Evolutionary conservation across 768 basidiomycete species (phyloP).

Genomic region (Pleurotus tuoliensis): DNA sequence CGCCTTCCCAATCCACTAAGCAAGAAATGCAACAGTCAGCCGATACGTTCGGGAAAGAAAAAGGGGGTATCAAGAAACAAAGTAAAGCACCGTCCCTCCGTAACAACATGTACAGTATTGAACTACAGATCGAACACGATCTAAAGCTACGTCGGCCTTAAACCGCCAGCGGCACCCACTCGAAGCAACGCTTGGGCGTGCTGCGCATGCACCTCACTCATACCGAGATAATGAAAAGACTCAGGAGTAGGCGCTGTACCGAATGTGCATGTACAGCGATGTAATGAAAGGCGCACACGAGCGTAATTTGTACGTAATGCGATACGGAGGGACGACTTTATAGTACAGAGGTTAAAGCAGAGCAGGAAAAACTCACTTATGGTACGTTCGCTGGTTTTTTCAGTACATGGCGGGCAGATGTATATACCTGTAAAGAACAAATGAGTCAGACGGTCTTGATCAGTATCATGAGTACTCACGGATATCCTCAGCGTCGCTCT

Average conservation of each 20-base stretch:
- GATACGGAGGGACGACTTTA: not conserved
- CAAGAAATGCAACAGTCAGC: conserved; percentile 20
- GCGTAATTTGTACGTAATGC: conserved; percentile 14
- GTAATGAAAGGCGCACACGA: conserved; percentile 13
- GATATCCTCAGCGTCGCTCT: conserved; percentile 71
- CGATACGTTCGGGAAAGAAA: not conserved
- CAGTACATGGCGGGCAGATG: conserved; percentile 48
- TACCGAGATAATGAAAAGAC: conserved; percentile 28
- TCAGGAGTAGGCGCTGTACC: conserved; percentile 14
- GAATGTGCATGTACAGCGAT: conserved; percentile 14
- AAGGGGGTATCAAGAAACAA: too few relatives aligned
- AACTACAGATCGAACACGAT: conserved; percentile 7
- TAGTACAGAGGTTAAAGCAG: not conserved
- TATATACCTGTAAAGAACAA: conserved; percentile 49
- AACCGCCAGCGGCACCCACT: not conserved
- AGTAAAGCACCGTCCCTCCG: too few relatives aligned
- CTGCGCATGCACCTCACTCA: conserved; percentile 23
- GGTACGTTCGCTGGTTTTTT: conserved; percentile 59
- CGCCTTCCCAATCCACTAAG: conserved; percentile 73
- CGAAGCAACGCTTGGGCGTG: not conserved
- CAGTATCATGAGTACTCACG: conserved; percentile 41
- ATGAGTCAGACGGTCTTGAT: not conserved
- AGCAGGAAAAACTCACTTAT: conserved; percentile 64
- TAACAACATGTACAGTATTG: conserved; percentile 5
- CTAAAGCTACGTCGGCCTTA: not conserved